phyloP scores from a whole-genome alignment of 441 rosid species.

The Euphorbia celastroides region DNA sequence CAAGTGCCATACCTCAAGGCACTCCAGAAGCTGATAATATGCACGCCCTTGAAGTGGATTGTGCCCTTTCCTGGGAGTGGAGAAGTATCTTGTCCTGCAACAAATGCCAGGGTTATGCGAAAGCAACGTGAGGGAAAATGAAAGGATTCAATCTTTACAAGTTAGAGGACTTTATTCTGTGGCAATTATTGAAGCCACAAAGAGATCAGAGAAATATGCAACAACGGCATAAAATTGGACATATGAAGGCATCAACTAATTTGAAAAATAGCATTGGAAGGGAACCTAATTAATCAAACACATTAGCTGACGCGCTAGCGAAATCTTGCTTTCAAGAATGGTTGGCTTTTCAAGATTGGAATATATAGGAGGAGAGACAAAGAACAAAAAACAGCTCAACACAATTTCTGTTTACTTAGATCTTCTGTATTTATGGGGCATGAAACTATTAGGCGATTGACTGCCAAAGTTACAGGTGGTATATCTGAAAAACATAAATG shows the following conservation, averaged over 20 bases:
- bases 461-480: background rate
- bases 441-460: background rate
- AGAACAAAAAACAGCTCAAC: background rate
- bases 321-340: background rate
- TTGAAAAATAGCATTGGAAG: background rate
- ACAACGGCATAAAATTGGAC: background rate
- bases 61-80: constrained; percentile 90
- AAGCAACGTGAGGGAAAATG: background rate
- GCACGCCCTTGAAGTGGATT: constrained; percentile 99
- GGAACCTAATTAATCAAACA: background rate
- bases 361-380: background rate
- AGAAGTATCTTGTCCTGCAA: constrained; percentile 91
- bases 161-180: background rate
- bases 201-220: background rate
- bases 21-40: constrained; percentile 91
- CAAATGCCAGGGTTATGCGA: constrained; percentile 8
- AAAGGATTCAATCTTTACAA: background rate
- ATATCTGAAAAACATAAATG: background rate
- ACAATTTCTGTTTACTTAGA: background rate
- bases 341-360: background rate
- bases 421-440: background rate
- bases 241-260: background rate
- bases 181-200: background rate
- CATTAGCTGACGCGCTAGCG: too few species aligned
- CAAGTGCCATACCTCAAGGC: constrained; percentile 76